Evolutionary conservation across 306 rosid species (phyloP), one percentile per base, ranked within the genome.

Genomic region (Echinosophora koreensis): DNA sequence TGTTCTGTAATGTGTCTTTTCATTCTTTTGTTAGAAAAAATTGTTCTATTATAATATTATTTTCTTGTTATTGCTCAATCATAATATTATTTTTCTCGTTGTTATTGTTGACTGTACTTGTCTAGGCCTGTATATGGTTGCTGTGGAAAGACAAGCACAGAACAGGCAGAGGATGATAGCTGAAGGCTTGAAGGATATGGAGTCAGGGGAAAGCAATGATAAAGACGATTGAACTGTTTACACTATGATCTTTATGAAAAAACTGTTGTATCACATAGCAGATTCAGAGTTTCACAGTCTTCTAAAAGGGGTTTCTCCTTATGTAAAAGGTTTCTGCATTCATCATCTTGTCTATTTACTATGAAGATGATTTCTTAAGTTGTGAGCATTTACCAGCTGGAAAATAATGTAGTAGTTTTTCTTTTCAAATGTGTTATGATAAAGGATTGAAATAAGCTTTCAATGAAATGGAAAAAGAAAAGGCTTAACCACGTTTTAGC

Each of bases 111-210:
- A 55, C 60, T 73, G 10, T 52, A 56, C 63, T 37, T 77, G 71
- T 78, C 68, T 59, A 85, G 88, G 80, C 38, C 52, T 85, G 66
- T 85, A 85, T 70, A 64, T 82, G 88, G 88, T 85, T 74, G 88
- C 88, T 44, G 77, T 76, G 44, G 86, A 85, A 70, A 70, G 88
- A 51, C 86, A 85, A 59, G 4, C 27, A 57, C 50, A 85, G 58
- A 85, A 85, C 51, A 82, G 88, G 77, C 66, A 70, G 49, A 85
- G 61, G 77, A 85, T 85, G 82, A 37, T 85, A 13, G 86, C 88
- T 14, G 84, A 85, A 85, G 69, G 75, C 30, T 70, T 85, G 84
- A 74, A 38, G 39, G 81, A 32, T 66, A 73, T 81, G 86, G 86
- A 78, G 9, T 64, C 70, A 28, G 86, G 69, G 37, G 86, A 41